Base-by-base conservation (phyloP, 225 moss, liverwort and hornwort genomes). In the Ulota crispa region DNA sequence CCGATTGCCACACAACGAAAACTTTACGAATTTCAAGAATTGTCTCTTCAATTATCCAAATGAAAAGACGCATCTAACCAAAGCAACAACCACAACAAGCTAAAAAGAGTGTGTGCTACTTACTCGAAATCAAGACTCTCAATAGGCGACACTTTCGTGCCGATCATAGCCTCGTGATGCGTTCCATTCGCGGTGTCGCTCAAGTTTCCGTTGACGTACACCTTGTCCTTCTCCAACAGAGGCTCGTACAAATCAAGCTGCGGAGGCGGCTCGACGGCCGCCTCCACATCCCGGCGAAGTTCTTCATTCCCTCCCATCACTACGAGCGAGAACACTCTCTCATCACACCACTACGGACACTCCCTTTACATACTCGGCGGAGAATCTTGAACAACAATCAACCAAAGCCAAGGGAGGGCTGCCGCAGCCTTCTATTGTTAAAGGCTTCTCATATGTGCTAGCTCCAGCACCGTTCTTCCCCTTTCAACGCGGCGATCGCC, bases 111-210 rank as follows among this genome's bases (percentile, higher is more conserved):
- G 50, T 6, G 5, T 9, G 2, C 24, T 8, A 83, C 94, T 84
- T 92, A 96, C 96, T 96, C 96, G 62, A 91, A 96, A 86, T 96
- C 94, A 43, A 96, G 89, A 67, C 96, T 96, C 74, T 96, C 96
- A 14, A 96, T 74, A 37, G 87, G 79, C 11, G 91, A 71, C 15
- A 80, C 78, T 78, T 88, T 92, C 15, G 80, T 68, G 62, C 88
- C 89, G 52, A 92, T 88, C 73, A 80, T 77, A 1, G 94, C 92
- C 16, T 85, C 87, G 53, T 94, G 91, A 73, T 90, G 84, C 19
- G 11, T 78, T 24, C 61, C 64, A 23, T 73, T 83, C 27, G 26
- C 4, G 5, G 59, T 80, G 24, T 67, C 47, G 27, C 42, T 85
- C 4, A 21, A 85, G 43, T 73, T 68, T 28, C 74, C 82, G n/a